Conservation (phyloP, 2,329 filamentous ascomycete genomes). For the Apiospora malaysiana region DNA sequence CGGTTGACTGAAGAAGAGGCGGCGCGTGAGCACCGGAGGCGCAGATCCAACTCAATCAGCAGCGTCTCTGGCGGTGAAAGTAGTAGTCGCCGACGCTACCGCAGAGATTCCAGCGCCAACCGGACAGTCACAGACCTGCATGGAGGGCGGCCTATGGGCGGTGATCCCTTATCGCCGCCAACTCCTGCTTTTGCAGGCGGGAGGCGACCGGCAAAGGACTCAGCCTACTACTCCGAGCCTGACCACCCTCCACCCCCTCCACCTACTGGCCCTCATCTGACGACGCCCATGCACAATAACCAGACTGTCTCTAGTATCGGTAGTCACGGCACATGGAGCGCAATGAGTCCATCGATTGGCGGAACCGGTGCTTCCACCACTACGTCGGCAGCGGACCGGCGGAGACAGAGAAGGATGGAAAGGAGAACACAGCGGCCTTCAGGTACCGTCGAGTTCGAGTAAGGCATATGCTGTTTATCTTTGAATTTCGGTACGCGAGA, state of each 20-base stretch:
- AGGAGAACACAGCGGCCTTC: slow-evolving; percentile 48
- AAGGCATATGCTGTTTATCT: slow-evolving; percentile 18
- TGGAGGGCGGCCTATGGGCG: slow-evolving; percentile 49
- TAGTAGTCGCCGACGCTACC: slow-evolving; percentile 53
- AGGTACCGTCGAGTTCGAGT: slow-evolving; percentile 32
- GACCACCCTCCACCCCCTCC: slow-evolving; percentile 38
- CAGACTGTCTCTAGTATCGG: slow-evolving; percentile 55
- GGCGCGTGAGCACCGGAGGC: slow-evolving; percentile 45
- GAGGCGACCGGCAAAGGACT: slow-evolving; percentile 59
- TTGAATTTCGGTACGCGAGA: slow-evolving; percentile 15
- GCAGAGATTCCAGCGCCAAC: slow-evolving; percentile 57
- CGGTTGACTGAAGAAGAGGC: slow-evolving; percentile 67
- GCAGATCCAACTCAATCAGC: slow-evolving; percentile 58
- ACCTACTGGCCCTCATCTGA: slow-evolving; percentile 5
- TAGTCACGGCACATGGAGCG: slow-evolving; percentile 61
- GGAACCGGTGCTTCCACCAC: slow-evolving; percentile 48
- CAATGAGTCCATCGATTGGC: slow-evolving; percentile 54
- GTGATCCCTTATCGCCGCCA: slow-evolving; percentile 56
- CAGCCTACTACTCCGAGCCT: slow-evolving; percentile 64
- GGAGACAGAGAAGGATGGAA: slow-evolving; percentile 62
- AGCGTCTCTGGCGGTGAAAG: slow-evolving; percentile 64
- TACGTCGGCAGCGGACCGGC: slow-evolving; percentile 54
- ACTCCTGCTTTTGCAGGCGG: slow-evolving; percentile 62
- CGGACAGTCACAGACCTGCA: slow-evolving; percentile 48
- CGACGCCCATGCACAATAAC: slow-evolving; percentile 24